Evolutionary conservation across 306 rosid genomes (phyloP), one percentile per base, ranked within the genome.

Genomic region (Comarum palustre): DNA sequence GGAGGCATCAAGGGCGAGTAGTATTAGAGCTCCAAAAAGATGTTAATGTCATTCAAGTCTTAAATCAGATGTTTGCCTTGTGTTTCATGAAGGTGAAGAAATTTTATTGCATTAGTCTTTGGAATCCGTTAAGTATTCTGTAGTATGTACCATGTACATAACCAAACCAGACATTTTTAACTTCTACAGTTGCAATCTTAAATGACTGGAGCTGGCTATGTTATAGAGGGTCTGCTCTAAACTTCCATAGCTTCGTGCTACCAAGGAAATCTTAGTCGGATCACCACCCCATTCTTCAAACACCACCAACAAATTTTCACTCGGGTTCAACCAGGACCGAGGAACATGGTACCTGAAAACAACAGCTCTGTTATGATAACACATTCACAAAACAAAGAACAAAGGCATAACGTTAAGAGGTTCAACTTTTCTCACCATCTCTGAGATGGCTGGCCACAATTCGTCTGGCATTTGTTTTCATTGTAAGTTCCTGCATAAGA

Each of bases 251-350:
- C 43, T 61, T 15, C 66, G 24, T 61, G 43, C 43, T 17, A 86
- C 90, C 82, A 94, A 75, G 36, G 93, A 78, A 65, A 94, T 87
- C 74, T 86, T 85, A 16, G 31, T 32, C 15, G 97, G 91, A 32
- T 94, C 92, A 22, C 97, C 97, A 19, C 99, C 99, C 91, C 80
- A 91, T 81, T 94, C 99, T 75, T 94, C 99, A 58, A 94, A 89
- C 83, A 91, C 86, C 19, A 91, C 95, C 80, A 94, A 59, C 42
- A 86, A 72, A 65, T 94, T 94, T 24, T 74, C 97, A 7, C 71
- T 76, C 4, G 88, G 84, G 32, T 74, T 85, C 84, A 94, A 73
- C 99, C 99, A 94, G 6, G 95, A 86, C 31, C 88, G 86, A n/a
- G 99, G 99, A 77, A 91, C 85, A 65, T 91, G 99, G 81, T 94